phyloP scores from a whole-genome alignment of 352 stramenopile genomes.

The Pythium plurisporium region DNA sequence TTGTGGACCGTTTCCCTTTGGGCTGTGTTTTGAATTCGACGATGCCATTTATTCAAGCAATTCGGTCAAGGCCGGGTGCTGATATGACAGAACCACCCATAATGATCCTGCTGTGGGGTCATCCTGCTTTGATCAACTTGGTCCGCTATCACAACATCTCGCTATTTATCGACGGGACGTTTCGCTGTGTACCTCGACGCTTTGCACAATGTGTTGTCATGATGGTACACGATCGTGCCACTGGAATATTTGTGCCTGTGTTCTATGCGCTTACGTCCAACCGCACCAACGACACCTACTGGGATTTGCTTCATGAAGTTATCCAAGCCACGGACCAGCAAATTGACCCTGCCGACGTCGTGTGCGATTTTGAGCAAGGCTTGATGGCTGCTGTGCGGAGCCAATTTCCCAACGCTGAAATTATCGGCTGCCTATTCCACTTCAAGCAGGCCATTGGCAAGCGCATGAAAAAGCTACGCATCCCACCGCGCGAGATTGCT shows the following conservation, averaged over 20 bases:
- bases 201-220: constrained; percentile 21
- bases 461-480: constrained; percentile 5
- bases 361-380: constrained; percentile 14
- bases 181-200: constrained; percentile 12
- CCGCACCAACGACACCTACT: constrained; percentile 16
- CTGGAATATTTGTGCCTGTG: constrained; percentile 12
- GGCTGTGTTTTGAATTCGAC: too few relatives aligned
- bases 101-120: constrained; percentile 14
- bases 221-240: constrained; percentile 21
- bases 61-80: too few relatives aligned
- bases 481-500: neutral
- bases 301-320: constrained; percentile 12
- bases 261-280: constrained; percentile 15
- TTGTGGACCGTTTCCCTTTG: too few relatives aligned
- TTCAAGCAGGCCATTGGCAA: constrained; percentile 19
- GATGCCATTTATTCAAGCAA: too few relatives aligned
- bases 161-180: constrained; percentile 23
- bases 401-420: constrained; percentile 8
- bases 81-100: too few relatives aligned
- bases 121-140: constrained; percentile 14
- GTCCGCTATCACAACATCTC: constrained; percentile 15
- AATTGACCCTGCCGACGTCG: constrained; percentile 5
- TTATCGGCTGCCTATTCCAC: constrained; percentile 21
- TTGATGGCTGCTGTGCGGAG: constrained; percentile 11
- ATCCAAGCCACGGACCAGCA: neutral